Percentiles rank a stretch among this genome's conserved stretches.
phyloP scores from a whole-genome alignment of 1,139 yeast species.

The Sugiyamaella paludigena region DNA sequence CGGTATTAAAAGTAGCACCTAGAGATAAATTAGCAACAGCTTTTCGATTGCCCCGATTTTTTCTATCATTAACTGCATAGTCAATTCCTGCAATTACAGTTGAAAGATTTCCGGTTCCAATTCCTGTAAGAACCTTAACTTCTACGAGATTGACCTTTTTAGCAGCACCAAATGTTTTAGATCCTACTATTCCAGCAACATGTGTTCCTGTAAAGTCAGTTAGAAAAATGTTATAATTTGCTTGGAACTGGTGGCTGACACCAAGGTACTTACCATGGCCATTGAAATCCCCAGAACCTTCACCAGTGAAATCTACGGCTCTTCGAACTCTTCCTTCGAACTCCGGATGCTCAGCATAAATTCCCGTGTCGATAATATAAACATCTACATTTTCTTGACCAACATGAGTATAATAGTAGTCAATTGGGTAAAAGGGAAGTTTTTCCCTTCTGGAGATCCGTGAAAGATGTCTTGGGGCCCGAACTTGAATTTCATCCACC shows the following conservation, averaged over 20 bases:
- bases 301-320: conserved; percentile 62
- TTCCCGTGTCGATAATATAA: conserved; percentile 81
- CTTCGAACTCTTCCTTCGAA: conserved; percentile 60
- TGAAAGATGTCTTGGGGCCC: conserved; percentile 72
- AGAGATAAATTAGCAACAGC: conserved; percentile 79
- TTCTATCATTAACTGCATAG: conserved; percentile 64
- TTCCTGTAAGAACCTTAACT: conserved; percentile 65
- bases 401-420: conserved; percentile 43
- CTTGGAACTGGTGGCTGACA: neutral
- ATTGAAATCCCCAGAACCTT: conserved; percentile 61
- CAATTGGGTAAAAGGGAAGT: conserved; percentile 31
- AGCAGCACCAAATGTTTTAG: conserved; percentile 75
- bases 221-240: neutral
- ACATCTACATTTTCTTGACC: conserved; percentile 53
- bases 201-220: conserved; percentile 58
- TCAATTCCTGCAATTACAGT: conserved; percentile 76
- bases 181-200: conserved; percentile 86
- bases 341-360: conserved; percentile 57
- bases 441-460: conserved; percentile 56
- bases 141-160: conserved; percentile 63
- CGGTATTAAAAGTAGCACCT: conserved; percentile 66
- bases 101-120: conserved; percentile 62
- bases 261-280: conserved; percentile 51
- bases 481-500: conserved; percentile 40
- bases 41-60: conserved; percentile 42